Evolutionary conservation across 2,329 filamentous ascomycete genomes (phyloP).

Genomic region (Sclerotinia subarctica): DNA sequence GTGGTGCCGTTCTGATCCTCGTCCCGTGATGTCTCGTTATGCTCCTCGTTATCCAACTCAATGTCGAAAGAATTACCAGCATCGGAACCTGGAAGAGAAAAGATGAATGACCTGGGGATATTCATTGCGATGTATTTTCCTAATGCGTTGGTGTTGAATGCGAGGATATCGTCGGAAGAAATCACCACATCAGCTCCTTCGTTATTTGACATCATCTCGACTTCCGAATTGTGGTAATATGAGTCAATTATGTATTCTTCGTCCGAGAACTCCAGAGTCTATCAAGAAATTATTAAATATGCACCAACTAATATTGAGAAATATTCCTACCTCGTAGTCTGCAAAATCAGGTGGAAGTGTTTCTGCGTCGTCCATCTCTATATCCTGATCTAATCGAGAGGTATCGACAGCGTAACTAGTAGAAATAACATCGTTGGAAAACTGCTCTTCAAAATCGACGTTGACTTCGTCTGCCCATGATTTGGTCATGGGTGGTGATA

Average conservation of each 20-base stretch:
- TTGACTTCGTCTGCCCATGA: conserved; percentile 13
- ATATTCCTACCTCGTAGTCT: not conserved
- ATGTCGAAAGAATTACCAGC: not conserved
- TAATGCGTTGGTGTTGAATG: not conserved
- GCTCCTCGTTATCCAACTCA: not conserved
- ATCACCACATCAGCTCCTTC: not conserved
- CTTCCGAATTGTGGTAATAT: not conserved
- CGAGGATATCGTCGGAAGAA: not conserved
- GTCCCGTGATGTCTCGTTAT: not conserved
- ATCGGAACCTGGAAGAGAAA: not conserved
- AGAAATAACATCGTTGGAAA: too few species aligned
- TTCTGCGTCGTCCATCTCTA: not conserved
- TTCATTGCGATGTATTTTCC: not conserved
- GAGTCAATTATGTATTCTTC: not conserved
- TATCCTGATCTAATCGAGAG: not conserved
- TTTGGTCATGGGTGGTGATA: not conserved
- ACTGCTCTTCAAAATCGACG: not conserved
- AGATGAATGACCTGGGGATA: not conserved
- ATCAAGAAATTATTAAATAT: not conserved
- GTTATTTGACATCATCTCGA: not conserved
- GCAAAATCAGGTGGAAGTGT: not conserved
- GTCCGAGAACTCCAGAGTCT: not conserved
- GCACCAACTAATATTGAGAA: not conserved
- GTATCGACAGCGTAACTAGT: not conserved
- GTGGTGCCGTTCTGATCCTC: not conserved